Conservation (phyloP, 495 filamentous ascomycete species). For the Trichocladium uniseriatum region DNA sequence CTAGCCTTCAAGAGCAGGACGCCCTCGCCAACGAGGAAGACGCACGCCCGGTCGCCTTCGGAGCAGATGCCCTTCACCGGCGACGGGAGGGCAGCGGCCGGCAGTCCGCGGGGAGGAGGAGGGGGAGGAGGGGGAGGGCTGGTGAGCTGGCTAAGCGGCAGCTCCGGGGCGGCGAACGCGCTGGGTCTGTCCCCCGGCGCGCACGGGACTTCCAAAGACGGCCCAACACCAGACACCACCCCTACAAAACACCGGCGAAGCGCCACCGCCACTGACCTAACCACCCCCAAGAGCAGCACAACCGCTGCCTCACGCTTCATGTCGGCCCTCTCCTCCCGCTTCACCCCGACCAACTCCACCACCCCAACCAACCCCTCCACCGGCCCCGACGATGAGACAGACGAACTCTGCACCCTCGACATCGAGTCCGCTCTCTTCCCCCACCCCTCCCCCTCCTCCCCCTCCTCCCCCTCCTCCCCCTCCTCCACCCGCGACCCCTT, state of each 20-base stretch:
- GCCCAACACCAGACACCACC: constrained; percentile 23
- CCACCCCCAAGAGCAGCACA: constrained; percentile 29
- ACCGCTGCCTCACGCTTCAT: constrained; percentile 35
- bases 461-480: constrained; percentile 49
- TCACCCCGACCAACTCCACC: constrained; percentile 20
- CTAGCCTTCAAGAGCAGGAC: constrained; percentile 25
- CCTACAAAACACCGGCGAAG: constrained; percentile 23
- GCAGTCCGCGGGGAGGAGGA: constrained; percentile 17
- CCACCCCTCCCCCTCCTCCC: constrained; percentile 31
- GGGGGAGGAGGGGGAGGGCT: constrained; percentile 16
- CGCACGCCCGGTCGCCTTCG: constrained; percentile 15
- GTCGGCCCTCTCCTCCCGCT: constrained; percentile 34
- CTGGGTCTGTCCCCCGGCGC: constrained; percentile 10
- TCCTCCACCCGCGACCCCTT: too few relatives aligned
- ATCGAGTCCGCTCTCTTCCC: constrained; percentile 53
- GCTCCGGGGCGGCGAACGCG: constrained; percentile 14
- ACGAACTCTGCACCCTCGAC: constrained; percentile 58
- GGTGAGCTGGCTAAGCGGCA: constrained; percentile 28
- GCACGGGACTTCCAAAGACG: not conserved
- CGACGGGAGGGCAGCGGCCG: constrained; percentile 21
- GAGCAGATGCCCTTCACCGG: constrained; percentile 39
- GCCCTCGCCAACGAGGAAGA: constrained; percentile 25
- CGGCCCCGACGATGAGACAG: constrained; percentile 23
- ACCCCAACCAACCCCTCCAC: constrained; percentile 7
- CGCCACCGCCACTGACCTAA: constrained; percentile 7